These are phyloP conservation scores for Phytophthora foliorum DNA, from an alignment of 352 stramenopile genomes.

Conservation along the genomic window DNA sequence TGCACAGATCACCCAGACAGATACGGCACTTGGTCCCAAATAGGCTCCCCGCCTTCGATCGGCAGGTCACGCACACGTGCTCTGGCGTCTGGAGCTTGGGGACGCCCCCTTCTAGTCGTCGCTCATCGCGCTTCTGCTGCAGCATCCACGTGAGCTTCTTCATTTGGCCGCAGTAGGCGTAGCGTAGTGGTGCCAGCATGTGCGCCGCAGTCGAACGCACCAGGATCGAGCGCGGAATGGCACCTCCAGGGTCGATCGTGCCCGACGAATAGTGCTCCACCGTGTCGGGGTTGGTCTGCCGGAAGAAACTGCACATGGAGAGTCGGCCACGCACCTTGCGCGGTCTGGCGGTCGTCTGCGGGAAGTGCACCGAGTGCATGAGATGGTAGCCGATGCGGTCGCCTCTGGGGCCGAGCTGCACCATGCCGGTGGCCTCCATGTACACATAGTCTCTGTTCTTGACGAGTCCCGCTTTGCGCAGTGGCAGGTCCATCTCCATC, in stretches of 20 bases:
- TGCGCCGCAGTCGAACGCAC: slow-evolving; percentile 26
- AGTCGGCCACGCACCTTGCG: slow-evolving; percentile 39
- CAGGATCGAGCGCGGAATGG: slow-evolving; percentile 45
- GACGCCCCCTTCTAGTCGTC: slow-evolving; percentile 5
- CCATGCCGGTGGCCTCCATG: slow-evolving; percentile 58
- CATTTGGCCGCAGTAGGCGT: slow-evolving; percentile 49
- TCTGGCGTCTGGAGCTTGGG: slow-evolving; percentile 5
- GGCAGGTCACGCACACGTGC: slow-evolving; percentile 37
- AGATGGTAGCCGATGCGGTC: slow-evolving; percentile 70
- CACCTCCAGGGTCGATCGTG: slow-evolving; percentile 44
- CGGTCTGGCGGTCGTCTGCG: slow-evolving; percentile 28
- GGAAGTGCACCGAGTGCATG: slow-evolving; percentile 68
- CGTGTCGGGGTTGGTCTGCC: slow-evolving; percentile 35
- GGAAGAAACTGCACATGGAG: slow-evolving; percentile 49
- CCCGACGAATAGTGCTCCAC: slow-evolving; percentile 50
- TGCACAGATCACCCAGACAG: slow-evolving; percentile 49
- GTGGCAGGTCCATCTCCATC: slow-evolving; percentile 41
- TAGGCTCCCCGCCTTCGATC: slow-evolving; percentile 33
- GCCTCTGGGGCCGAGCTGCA: slow-evolving; percentile 40
- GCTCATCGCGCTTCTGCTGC: slow-evolving; percentile 36
- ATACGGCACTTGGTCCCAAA: slow-evolving; percentile 49
- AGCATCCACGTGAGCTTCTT: slow-evolving; percentile 54
- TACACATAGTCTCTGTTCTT: slow-evolving; percentile 61
- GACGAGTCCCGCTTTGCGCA: slow-evolving; percentile 33
- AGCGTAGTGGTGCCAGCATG: slow-evolving; percentile 38